Evolutionary conservation across 305 asterid genomes (phyloP), one percentile per base, ranked within the genome.

Genomic region (Fraxinus sp.): DNA sequence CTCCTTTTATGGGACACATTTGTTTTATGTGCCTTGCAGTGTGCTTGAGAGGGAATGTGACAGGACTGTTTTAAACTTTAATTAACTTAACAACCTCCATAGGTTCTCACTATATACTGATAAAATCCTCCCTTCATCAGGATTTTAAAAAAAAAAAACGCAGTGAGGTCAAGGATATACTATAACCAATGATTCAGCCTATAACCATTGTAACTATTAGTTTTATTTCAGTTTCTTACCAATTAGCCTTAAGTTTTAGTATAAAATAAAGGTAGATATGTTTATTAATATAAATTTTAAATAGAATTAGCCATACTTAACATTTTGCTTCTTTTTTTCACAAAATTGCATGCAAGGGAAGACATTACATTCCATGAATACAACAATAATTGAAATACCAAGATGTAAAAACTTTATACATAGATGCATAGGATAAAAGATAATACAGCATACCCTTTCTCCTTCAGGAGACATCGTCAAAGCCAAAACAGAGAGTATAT

Each of bases 401-500:
- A 7, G 16, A 81, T 24, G 59, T 18, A 49, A 35, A 57, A 77
- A 74, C 13, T 33, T 80, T 78, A 68, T 41, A 66, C 64, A 64
- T 73, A 46, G 35, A 32, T 35, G 24, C 71, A 72, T 59, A 68
- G 18, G 59, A n/a, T 32, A 33, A 37, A 49, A 85, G 64, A 70
- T 62, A 55, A 79, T 52, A 78, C 6, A 74, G 77, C 86, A 8
- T 92, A 97, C 99, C 94, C 98, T 87, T 90, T 95, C 97, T 84
- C 98, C 99, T 89, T 97, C 98, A 49, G 98, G 97, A 39, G 99
- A 97, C 99, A 97, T 97, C 62, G 99, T 97, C 93, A 95, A 87
- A 49, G 99, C 99, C 94, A 97, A 85, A 84, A 97, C 98, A 49
- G 99, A 97, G 44, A 94, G 98, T 83, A 97, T 93, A 86, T 97